These are phyloP conservation scores for Lolium perenne DNA, from an alignment of 176 grass and related monocot species.

Conservation along the genomic window DNA sequence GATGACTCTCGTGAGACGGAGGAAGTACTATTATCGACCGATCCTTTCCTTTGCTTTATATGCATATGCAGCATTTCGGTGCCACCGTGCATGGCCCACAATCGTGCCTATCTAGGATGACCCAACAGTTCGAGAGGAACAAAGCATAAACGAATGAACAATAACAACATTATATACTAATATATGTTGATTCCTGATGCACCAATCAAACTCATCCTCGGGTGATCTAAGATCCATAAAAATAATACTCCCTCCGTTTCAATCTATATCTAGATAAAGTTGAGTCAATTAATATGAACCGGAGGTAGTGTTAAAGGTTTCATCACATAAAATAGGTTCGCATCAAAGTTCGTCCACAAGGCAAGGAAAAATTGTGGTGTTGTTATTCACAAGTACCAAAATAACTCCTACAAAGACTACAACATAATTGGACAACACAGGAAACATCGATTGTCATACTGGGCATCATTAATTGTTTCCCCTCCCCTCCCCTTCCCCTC, in stretches of 20 bases:
- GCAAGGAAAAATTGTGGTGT: conserved; percentile 21
- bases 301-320: too few species aligned
- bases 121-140: not conserved
- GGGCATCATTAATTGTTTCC: conserved; percentile 1
- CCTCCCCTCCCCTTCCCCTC: too few species aligned
- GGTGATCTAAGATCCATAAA: not conserved
- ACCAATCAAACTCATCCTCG: not conserved
- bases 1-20: too few species aligned
- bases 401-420: conserved; percentile 36
- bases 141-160: not conserved
- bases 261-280: too few species aligned
- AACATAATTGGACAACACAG: not conserved
- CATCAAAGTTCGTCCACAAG: conserved; percentile 7
- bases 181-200: not conserved
- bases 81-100: not conserved
- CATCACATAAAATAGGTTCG: not conserved
- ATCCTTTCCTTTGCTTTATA: too few species aligned
- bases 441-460: conserved; percentile 36
- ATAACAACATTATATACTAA: too few species aligned
- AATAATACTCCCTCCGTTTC: too few species aligned
- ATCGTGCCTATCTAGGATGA: not conserved
- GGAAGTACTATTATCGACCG: too few species aligned
- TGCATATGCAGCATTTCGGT: too few species aligned
- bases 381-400: conserved; percentile 55
- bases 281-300: too few species aligned